Evolutionary conservation across 495 filamentous ascomycete species (phyloP).

Genomic region (Bathelium albidoporum): DNA sequence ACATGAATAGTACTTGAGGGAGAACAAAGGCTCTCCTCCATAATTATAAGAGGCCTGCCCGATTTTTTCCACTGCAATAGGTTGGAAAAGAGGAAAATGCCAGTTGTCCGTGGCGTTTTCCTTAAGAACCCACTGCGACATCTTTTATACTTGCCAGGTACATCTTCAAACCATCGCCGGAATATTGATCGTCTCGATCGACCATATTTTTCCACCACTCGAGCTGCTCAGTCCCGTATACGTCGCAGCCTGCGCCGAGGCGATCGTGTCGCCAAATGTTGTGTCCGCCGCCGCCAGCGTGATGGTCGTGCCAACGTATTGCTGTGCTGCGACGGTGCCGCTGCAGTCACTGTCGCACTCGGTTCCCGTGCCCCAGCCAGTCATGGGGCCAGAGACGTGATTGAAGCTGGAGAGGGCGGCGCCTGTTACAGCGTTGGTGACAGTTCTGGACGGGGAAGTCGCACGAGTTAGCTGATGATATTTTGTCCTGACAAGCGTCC

Average conservation of each 20-base stretch:
- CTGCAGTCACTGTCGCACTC: slow-evolving; percentile 31
- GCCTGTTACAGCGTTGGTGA: slow-evolving; percentile 30
- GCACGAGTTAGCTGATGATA: no score
- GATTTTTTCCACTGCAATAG: no score
- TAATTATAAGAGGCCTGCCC: no score
- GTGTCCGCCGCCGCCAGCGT: slow-evolving; percentile 29
- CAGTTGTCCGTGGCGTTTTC: no score
- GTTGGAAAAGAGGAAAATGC: no score
- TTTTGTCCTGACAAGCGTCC: no score
- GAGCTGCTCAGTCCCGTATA: slow-evolving; percentile 28
- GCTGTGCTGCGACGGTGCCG: slow-evolving; percentile 28
- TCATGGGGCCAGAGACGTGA: slow-evolving; percentile 30
- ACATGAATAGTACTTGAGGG: no score
- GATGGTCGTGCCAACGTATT: slow-evolving; percentile 31
- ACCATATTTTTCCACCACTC: slow-evolving; percentile 31
- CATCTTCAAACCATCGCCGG: slow-evolving; percentile 23
- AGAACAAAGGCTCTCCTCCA: no score
- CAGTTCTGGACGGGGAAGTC: slow-evolving; percentile 26
- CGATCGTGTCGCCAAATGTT: slow-evolving; percentile 31
- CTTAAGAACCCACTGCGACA: no score
- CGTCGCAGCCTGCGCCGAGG: slow-evolving; percentile 22
- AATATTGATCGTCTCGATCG: slow-evolving; percentile 27
- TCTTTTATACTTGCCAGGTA: background rate
- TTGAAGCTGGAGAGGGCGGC: slow-evolving; percentile 26
- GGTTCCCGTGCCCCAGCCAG: slow-evolving; percentile 32